Evolutionary conservation across 805 yeast species (phyloP).

Genomic region (Kuraishia molischiana): DNA sequence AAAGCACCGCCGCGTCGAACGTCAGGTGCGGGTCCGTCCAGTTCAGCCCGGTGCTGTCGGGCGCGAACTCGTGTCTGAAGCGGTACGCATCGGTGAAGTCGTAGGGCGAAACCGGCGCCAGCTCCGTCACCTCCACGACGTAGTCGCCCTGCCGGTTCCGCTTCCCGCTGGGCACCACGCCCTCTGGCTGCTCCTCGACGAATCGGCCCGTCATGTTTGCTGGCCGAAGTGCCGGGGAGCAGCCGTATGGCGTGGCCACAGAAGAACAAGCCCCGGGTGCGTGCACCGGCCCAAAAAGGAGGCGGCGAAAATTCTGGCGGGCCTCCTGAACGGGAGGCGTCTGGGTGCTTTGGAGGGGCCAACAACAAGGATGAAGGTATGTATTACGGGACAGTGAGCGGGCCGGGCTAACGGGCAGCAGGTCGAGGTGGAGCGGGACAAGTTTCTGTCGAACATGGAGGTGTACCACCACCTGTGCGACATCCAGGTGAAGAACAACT

Average conservation of each 20-base stretch:
- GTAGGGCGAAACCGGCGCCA: neutral
- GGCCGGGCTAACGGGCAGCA: conserved; percentile 13
- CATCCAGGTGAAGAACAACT: conserved; percentile 34
- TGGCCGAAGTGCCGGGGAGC: no score
- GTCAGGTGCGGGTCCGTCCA: neutral
- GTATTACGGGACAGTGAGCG: neutral
- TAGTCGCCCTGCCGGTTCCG: neutral
- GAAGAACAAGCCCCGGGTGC: no score
- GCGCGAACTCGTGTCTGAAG: neutral
- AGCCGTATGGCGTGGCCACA: no score
- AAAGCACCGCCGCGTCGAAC: neutral
- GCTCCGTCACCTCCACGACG: neutral
- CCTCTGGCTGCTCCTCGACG: no score
- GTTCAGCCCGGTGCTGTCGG: neutral
- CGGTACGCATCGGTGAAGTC: no score
- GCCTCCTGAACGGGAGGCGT: no score
- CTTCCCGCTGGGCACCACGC: no score
- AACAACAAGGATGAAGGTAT: conserved; percentile 1
- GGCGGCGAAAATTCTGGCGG: no score
- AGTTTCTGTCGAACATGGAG: conserved; percentile 56
- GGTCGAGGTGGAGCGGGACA: conserved; percentile 41
- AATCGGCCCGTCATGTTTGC: no score
- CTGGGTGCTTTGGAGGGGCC: no score
- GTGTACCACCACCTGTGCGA: conserved; percentile 45
- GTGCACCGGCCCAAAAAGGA: no score